Percentiles rank a stretch among this genome's conserved stretches.
Evolutionary conservation across 495 filamentous ascomycete species (phyloP).

Genomic region (Corynascus novoguineensis): DNA sequence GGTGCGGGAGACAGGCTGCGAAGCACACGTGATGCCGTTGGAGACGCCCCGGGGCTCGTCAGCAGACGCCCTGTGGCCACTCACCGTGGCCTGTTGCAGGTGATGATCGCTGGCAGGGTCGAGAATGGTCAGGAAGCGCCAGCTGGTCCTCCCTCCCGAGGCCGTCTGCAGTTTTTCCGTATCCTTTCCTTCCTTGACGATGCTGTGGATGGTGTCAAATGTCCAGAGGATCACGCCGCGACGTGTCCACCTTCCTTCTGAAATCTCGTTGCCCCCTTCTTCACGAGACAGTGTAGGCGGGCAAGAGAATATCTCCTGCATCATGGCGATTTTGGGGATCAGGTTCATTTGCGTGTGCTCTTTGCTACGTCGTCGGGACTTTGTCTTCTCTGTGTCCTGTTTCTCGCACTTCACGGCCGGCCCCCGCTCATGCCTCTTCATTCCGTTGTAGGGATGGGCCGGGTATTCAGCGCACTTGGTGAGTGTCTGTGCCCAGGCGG

Average conservation of each 20-base stretch:
- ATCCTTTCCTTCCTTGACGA: slow-evolving; percentile 19
- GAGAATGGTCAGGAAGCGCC: slow-evolving; percentile 45
- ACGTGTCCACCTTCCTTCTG: slow-evolving; percentile 34
- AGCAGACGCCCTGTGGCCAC: slow-evolving; percentile 11
- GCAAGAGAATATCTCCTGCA: slow-evolving; percentile 46
- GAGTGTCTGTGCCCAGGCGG: slow-evolving; percentile 44
- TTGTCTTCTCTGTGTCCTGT: slow-evolving; percentile 13
- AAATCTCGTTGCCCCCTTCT: neutral
- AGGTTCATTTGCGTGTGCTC: slow-evolving; percentile 41
- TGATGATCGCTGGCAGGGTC: slow-evolving; percentile 44
- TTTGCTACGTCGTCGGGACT: neutral
- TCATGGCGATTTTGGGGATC: slow-evolving; percentile 43
- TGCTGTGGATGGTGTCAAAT: slow-evolving; percentile 40
- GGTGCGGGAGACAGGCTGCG: slow-evolving; percentile 27
- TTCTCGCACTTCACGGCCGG: slow-evolving; percentile 15
- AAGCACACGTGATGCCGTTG: neutral
- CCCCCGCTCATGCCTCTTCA: slow-evolving; percentile 3
- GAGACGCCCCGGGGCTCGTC: neutral
- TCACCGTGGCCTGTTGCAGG: slow-evolving; percentile 38
- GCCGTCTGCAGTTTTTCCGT: slow-evolving; percentile 25
- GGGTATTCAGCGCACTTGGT: slow-evolving; percentile 42
- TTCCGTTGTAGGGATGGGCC: slow-evolving; percentile 27
- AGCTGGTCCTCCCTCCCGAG: slow-evolving; percentile 30
- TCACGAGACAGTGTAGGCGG: slow-evolving; percentile 27
- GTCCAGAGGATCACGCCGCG: slow-evolving; percentile 45